phyloP scores from a whole-genome alignment of 768 basidiomycete genomes.

The Lentinula lateritia region DNA sequence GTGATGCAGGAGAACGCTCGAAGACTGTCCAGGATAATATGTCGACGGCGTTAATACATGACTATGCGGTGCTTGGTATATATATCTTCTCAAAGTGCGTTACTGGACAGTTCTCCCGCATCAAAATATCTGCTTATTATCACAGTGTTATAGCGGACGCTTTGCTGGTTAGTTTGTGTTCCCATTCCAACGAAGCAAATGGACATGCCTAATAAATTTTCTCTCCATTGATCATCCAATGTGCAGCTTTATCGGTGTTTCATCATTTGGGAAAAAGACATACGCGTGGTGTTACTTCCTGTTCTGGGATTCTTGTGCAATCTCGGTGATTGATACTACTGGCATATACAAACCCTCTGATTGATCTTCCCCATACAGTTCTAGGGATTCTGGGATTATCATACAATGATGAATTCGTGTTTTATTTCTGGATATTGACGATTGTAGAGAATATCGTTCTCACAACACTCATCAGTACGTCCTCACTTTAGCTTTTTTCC shows the following conservation, averaged over 20 bases:
- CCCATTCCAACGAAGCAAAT: too few relatives aligned
- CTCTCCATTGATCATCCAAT: neutral
- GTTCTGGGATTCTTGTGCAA: slow-evolving; percentile 6
- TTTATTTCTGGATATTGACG: neutral
- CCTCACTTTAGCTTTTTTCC: neutral
- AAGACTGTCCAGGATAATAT: neutral
- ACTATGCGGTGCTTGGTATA: slow-evolving; percentile 1
- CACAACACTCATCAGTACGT: neutral
- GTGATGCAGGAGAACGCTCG: neutral
- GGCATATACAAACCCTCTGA: neutral
- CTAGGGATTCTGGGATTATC: neutral
- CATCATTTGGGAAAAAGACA: slow-evolving; percentile 14
- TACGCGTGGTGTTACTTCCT: slow-evolving; percentile 10
- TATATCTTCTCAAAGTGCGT: neutral
- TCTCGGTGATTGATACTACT: slow-evolving; percentile 6
- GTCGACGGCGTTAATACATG: neutral
- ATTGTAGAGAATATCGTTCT: neutral
- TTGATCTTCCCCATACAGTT: neutral
- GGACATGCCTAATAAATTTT: slow-evolving; percentile 5
- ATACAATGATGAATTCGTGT: neutral
- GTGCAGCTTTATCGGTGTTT: slow-evolving; percentile 16
- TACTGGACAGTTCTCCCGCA: neutral
- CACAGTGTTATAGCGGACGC: neutral
- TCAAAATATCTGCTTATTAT: neutral
- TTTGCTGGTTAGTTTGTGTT: neutral